Base-by-base conservation (phyloP, 2,329 filamentous ascomycete species). In the Colletotrichum sidae region DNA sequence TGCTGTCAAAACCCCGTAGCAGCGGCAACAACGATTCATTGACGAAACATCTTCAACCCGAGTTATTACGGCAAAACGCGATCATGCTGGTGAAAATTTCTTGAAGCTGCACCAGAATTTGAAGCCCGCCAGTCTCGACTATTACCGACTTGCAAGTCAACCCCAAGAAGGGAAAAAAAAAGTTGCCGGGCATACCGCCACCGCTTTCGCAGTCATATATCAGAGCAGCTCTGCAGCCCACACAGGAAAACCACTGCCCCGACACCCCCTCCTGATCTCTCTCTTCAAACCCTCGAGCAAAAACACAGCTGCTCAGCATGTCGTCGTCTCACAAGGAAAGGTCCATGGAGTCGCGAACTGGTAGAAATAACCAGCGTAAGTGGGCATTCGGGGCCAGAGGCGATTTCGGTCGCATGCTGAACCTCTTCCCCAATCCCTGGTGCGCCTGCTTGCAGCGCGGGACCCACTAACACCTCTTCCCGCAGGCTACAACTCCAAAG, bases 401-500 rank as follows among this genome's bases (percentile, higher is more conserved):
- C 63, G 15, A 46, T 39, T 55, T 34, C 53, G 42, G 38, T 60
- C 33, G 39, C 38, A 46, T 46, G 15, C 52, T 55, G 52, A 35
- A 55, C 55, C 64, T 60, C 54, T 57, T 34, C 47, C 54, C 57
- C 54, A 56, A 60, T 56, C 59, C 55, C 64, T 68, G 59, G 59
- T 67, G 67, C 55, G 64, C 63, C 67, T 67, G 61, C 61, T 62
- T 47, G 61, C 61, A 58, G 57, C 61, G 58, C 65, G 67, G 66
- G 56, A 66, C 74, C 73, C 73, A 77, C 78, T 81, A 74, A 81
- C 76, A 68, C 69, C 58, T 73, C 72, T 55, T 75, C 71, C 62
- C 73, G 60, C 80, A 98, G 96, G 94, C 75, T 99, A 98, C 81
- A 94, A 93, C 75, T 82, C 92, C 66, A 92, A 93, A 78, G 95